Base-by-base conservation (phyloP, 495 filamentous ascomycete genomes). In the Endocarpon pusillum region DNA sequence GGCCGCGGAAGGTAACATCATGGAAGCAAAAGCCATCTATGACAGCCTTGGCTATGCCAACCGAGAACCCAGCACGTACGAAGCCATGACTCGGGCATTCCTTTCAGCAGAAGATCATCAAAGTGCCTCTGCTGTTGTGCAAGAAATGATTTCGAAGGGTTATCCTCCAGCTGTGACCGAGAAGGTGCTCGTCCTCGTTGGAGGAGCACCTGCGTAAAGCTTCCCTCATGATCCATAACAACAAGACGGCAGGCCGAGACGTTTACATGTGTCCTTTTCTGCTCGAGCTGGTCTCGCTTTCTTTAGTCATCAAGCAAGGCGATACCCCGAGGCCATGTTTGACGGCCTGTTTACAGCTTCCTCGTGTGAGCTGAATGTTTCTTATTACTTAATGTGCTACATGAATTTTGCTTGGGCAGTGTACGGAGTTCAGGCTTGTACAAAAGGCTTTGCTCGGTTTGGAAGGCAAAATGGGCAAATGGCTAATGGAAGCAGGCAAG, bases 51-150 rank as follows among this genome's bases (percentile, higher is more conserved):
- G 73, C 21, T 64, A 64, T 18, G 65, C 71, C 20, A 81, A 78
- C 60, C 72, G 89, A 19, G 89, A 97, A 58, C 89, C 89, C 4
- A 93, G 83, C 58, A 97, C 89, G n/a, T 97, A 97, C 50, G 89
- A 97, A 58, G 86, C 87, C 22, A 97, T 97, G 91, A 93, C 84
- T 14, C 70, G 91, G 16, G 91, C 91, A 0, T 94, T 78, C 61
- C 66, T 96, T 32, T 68, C 78, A 2, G 79, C 78, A 0, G 78
- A 91, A 42, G 78, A 93, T 41, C 71, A 78, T 19, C 65, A 71
- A 21, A 61, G 60, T 20, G 89, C 89, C 24, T 70, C 78, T 50
- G 51, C 33, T 19, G 76, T 91, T 19, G 91, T 94, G 24, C 66
- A 77, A 36, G 89, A 97, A 66, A 94, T 93, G 75, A 64, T 91